phyloP scores from a whole-genome alignment of 257 asterid species.

The Euphrasia confusa region DNA sequence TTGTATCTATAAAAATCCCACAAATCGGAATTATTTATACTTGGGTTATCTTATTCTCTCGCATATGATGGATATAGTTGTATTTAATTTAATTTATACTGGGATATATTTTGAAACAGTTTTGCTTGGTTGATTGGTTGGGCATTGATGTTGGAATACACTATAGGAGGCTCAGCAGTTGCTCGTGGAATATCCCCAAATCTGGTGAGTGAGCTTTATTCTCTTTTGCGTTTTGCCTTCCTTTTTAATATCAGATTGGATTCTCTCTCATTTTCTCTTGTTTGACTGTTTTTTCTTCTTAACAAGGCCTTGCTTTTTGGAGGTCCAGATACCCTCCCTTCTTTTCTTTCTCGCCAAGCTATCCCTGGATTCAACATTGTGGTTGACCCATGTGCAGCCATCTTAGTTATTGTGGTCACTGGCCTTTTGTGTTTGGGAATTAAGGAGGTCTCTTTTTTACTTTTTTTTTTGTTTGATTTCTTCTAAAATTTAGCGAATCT shows the following conservation, averaged over 20 bases:
- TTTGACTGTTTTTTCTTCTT: neutral
- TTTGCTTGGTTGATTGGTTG: conserved; percentile 93
- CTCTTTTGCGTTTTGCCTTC: neutral
- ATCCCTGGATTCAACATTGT: conserved; percentile 62
- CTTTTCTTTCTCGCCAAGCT: conserved; percentile 68
- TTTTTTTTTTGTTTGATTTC: neutral
- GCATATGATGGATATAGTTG: neutral
- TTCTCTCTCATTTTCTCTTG: too few species aligned
- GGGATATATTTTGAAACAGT: conserved; percentile 25
- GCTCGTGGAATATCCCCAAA: conserved; percentile 98
- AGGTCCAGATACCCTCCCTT: conserved; percentile 74
- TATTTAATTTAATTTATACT: too few species aligned
- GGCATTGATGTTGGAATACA: conserved; percentile 87
- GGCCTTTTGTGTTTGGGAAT: conserved; percentile 80
- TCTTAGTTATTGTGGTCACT: conserved; percentile 59
- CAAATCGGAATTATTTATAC: neutral
- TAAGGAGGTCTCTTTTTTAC: conserved; percentile 62
- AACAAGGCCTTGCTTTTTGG: conserved; percentile 79
- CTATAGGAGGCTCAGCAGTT: conserved; percentile 91
- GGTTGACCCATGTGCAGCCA: conserved; percentile 86
- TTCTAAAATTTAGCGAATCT: conserved; percentile 10
- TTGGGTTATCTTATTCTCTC: too few species aligned
- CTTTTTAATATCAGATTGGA: neutral
- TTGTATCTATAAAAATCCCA: neutral
- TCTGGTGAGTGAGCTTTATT: conserved; percentile 51